Evolutionary conservation across 148 eudicot species (phyloP).

Genomic region (Silene latifolia): DNA sequence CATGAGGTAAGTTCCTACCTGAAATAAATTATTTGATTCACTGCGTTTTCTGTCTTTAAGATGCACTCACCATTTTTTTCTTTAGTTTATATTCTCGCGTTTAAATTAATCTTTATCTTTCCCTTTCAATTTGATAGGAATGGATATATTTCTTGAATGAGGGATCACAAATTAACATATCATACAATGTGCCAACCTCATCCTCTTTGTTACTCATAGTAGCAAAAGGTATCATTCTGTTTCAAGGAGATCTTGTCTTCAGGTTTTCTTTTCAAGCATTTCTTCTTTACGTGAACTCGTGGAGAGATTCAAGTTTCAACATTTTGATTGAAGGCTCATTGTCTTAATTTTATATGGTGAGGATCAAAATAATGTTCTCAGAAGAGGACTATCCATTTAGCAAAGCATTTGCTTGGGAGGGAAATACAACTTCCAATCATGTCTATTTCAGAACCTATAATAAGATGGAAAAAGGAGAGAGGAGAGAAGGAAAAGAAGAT

Average conservation of each 20-base stretch:
- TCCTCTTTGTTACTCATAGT: slow-evolving; percentile 62
- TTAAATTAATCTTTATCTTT: slow-evolving; percentile 9
- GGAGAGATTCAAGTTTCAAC: background rate
- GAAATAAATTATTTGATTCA: background rate
- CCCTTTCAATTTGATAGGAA: slow-evolving; percentile 53
- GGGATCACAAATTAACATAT: slow-evolving; percentile 71
- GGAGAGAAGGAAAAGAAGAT: slow-evolving; percentile 10
- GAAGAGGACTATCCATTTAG: background rate
- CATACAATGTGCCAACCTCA: slow-evolving; percentile 46
- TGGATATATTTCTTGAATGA: slow-evolving; percentile 68
- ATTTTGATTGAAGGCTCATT: background rate
- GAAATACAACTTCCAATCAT: background rate
- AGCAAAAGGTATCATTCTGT: slow-evolving; percentile 60
- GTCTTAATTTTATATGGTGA: background rate
- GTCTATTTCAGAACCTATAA: background rate
- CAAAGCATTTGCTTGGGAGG: background rate
- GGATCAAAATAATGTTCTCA: background rate
- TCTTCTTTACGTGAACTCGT: background rate
- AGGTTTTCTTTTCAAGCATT: background rate
- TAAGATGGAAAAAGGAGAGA: background rate
- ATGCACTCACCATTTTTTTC: background rate
- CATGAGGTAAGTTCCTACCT: slow-evolving; percentile 42
- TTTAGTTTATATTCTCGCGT: slow-evolving; percentile 5
- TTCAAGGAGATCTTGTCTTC: slow-evolving; percentile 12
- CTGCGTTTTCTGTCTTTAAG: background rate